Conservation (phyloP, 108 stramenopile species). For the Aurantiochytrium sp. region DNA sequence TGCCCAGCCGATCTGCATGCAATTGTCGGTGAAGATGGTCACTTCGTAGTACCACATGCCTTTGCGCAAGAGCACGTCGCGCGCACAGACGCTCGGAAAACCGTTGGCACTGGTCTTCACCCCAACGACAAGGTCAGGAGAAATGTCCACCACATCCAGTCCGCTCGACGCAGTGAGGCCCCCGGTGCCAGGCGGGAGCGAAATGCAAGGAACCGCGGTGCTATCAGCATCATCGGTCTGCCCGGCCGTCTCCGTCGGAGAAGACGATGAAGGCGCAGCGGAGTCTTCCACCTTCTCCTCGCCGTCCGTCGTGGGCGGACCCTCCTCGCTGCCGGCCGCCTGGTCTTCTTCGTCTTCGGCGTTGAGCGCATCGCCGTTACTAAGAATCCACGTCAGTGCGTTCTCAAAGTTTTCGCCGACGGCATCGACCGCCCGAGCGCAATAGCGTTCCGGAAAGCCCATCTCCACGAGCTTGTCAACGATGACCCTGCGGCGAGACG, state of each 20-base stretch:
- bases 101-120: constrained; percentile 68
- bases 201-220: neutral
- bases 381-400: constrained; percentile 90
- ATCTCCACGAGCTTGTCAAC: constrained; percentile 85
- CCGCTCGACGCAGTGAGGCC: constrained; percentile 34
- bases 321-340: constrained; percentile 52
- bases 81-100: constrained; percentile 78
- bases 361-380: constrained; percentile 76
- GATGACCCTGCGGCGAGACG: constrained; percentile 51
- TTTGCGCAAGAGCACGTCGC: constrained; percentile 67
- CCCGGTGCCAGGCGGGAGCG: neutral
- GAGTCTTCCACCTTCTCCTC: no score
- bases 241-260: constrained; percentile 44
- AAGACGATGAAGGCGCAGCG: no score
- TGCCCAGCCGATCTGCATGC: constrained; percentile 89
- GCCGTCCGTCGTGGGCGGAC: no score
- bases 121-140: neutral
- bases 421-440: constrained; percentile 77
- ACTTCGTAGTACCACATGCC: constrained; percentile 95
- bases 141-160: neutral
- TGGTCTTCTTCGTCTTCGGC: constrained; percentile 44
- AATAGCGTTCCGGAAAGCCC: constrained; percentile 91
- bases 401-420: constrained; percentile 87
- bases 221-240: constrained; percentile 31
- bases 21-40: constrained; percentile 76